Conservation (phyloP, 2,329 filamentous ascomycete genomes). For the Alternaria postmessia region DNA sequence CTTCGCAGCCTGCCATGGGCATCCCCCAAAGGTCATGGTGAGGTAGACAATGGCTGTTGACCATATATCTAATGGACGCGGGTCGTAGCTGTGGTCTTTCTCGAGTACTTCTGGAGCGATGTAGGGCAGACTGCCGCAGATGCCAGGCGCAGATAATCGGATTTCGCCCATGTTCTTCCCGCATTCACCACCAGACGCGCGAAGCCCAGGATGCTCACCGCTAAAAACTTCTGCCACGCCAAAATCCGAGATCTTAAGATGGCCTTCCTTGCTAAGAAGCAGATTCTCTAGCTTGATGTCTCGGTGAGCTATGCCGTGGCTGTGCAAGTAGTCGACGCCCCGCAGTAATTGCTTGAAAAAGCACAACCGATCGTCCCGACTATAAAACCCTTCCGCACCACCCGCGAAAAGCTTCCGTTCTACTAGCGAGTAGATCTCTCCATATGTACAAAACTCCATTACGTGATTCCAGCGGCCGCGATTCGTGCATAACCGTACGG, state of each 20-base stretch:
- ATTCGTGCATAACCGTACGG: conserved; percentile 75
- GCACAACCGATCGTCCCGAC: conserved; percentile 74
- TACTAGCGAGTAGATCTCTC: conserved; percentile 80
- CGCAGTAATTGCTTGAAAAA: conserved; percentile 90
- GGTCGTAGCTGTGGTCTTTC: conserved; percentile 73
- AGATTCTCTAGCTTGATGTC: conserved; percentile 92
- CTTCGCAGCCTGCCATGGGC: conserved; percentile 77
- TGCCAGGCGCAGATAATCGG: conserved; percentile 77
- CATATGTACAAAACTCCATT: conserved; percentile 89
- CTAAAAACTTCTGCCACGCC: conserved; percentile 87
- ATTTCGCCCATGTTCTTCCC: conserved; percentile 75
- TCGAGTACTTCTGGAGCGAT: conserved; percentile 84
- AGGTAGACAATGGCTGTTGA: conserved; percentile 84
- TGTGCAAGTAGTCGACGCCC: conserved; percentile 82
- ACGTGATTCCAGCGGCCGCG: conserved; percentile 85
- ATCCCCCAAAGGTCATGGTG: conserved; percentile 74
- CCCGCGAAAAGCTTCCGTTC: conserved; percentile 64
- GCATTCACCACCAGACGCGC: conserved; percentile 76
- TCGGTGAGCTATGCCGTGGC: conserved; percentile 85
- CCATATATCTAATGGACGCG: conserved; percentile 85
- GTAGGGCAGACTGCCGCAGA: conserved; percentile 86
- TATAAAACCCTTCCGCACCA: conserved; percentile 62
- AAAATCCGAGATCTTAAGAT: conserved; percentile 91
- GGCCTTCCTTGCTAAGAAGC: conserved; percentile 78
- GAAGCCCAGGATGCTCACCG: conserved; percentile 80